These are phyloP conservation scores for Astragalus membranaceus DNA, from an alignment of 306 rosid species.

Conservation along the genomic window DNA sequence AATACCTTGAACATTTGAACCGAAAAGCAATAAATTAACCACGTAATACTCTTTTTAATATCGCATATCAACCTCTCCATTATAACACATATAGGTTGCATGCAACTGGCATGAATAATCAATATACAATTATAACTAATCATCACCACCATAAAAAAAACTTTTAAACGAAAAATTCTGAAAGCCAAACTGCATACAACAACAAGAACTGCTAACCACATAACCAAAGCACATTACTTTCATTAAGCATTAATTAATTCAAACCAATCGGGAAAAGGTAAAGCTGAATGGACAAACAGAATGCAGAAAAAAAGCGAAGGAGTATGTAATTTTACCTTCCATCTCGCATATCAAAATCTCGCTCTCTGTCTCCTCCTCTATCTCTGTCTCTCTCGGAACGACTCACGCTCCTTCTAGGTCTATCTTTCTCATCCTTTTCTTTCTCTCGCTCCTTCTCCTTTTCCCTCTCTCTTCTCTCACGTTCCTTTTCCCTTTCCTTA, in stretches of 20 bases:
- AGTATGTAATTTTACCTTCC: constrained; percentile 44
- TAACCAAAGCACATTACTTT: not conserved
- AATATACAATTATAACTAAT: not conserved
- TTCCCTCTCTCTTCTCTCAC: constrained; percentile 8
- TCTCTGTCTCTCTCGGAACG: constrained; percentile 56
- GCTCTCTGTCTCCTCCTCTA: constrained; percentile 58
- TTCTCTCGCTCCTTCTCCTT: constrained; percentile 18
- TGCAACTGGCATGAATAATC: not conserved
- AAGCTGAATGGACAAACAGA: not conserved
- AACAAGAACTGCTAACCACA: not conserved
- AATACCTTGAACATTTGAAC: not conserved
- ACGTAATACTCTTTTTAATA: not conserved
- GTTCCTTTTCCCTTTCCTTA: constrained; percentile 8
- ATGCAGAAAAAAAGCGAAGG: not conserved
- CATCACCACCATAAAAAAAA: not conserved
- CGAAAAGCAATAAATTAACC: constrained; percentile 4
- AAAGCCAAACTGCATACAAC: not conserved
- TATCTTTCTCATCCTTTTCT: constrained; percentile 32
- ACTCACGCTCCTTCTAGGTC: constrained; percentile 36
- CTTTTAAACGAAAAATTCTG: not conserved
- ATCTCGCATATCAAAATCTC: constrained; percentile 59
- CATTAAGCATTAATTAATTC: not conserved
- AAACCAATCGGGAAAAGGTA: not conserved
- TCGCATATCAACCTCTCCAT: not conserved
- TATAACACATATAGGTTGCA: not conserved